phyloP scores from a whole-genome alignment of 1,139 yeast genomes.

The Suzukiozyma palmioleophila region DNA sequence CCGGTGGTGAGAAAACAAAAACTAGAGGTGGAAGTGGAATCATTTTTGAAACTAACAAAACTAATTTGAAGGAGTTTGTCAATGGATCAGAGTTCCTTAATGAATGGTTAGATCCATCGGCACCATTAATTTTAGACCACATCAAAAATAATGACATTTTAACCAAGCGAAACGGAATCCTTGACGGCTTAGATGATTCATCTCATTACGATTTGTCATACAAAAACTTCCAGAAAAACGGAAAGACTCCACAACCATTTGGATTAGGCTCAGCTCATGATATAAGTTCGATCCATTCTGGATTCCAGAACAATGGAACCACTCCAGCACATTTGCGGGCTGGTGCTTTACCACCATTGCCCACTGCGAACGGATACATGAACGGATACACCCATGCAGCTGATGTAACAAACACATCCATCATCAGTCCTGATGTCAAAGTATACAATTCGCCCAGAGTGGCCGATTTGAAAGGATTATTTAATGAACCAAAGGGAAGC shows the following conservation, averaged over 20 bases:
- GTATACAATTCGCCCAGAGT: conserved; percentile 33
- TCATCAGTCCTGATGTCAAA: conserved; percentile 15
- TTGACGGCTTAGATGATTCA: conserved; percentile 3
- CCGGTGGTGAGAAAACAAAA: conserved; percentile 13
- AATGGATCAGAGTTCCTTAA: conserved; percentile 27
- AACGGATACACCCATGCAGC: conserved; percentile 1
- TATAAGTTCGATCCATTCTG: conserved; percentile 41
- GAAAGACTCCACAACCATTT: conserved; percentile 11
- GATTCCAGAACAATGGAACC: conserved; percentile 15
- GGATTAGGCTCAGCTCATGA: conserved; percentile 43
- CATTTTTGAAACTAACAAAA: conserved; percentile 12
- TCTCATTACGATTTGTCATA: conserved; percentile 3
- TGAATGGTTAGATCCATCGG: conserved; percentile 32
- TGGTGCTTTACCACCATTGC: conserved; percentile 2
- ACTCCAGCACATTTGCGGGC: conserved; percentile 4
- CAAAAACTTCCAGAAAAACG: conserved; percentile 2
- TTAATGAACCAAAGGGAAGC: conserved; percentile 12
- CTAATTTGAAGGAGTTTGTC: conserved; percentile 27
- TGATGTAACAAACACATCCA: conserved; percentile 20
- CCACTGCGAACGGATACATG: conserved; percentile 6
- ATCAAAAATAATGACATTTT: neutral
- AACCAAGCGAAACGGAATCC: conserved; percentile 1
- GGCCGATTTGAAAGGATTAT: conserved; percentile 37
- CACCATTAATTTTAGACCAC: conserved; percentile 16
- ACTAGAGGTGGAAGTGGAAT: conserved; percentile 5